Conservation (phyloP, 495 filamentous ascomycete species). For the Beverwykella pulmonaria region DNA sequence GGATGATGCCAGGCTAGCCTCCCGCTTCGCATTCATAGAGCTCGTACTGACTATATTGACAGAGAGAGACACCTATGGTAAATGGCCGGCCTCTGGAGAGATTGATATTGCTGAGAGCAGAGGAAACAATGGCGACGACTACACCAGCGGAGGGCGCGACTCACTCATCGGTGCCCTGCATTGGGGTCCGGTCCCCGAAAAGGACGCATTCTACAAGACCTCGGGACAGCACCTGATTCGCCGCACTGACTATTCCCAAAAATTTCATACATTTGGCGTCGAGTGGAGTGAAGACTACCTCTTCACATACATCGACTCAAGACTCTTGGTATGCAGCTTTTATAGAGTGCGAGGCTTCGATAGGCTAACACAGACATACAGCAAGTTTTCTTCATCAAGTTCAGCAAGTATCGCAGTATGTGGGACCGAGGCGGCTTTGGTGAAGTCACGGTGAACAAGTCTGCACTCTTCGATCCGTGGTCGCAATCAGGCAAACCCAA, state of each 20-base stretch:
- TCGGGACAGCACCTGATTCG: constrained; percentile 29
- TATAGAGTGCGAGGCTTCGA: neutral
- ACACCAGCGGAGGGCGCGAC: constrained; percentile 36
- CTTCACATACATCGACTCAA: constrained; percentile 41
- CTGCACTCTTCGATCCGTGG: constrained; percentile 35
- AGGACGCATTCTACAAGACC: constrained; percentile 34
- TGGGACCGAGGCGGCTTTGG: constrained; percentile 35
- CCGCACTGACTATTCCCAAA: constrained; percentile 35
- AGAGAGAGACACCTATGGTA: constrained; percentile 31
- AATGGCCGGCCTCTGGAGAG: constrained; percentile 39
- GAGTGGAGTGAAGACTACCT: constrained; percentile 42
- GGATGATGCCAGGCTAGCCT: constrained; percentile 47
- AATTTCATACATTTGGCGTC: constrained; percentile 39
- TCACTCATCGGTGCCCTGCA: constrained; percentile 36
- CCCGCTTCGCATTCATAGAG: no score
- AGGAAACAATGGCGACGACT: constrained; percentile 35
- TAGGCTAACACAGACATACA: constrained; percentile 12
- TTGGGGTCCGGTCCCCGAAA: constrained; percentile 37
- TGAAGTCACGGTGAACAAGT: constrained; percentile 28
- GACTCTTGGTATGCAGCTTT: constrained; percentile 31
- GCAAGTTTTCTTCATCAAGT: constrained; percentile 41
- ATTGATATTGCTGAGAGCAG: constrained; percentile 43
- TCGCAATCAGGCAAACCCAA: constrained; percentile 28
- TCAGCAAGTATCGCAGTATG: constrained; percentile 32
- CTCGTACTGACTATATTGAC: neutral